Percentiles rank a stretch among this genome's conserved stretches.
phyloP scores from a whole-genome alignment of 768 basidiomycete species.

The Lyophyllum semitale region DNA sequence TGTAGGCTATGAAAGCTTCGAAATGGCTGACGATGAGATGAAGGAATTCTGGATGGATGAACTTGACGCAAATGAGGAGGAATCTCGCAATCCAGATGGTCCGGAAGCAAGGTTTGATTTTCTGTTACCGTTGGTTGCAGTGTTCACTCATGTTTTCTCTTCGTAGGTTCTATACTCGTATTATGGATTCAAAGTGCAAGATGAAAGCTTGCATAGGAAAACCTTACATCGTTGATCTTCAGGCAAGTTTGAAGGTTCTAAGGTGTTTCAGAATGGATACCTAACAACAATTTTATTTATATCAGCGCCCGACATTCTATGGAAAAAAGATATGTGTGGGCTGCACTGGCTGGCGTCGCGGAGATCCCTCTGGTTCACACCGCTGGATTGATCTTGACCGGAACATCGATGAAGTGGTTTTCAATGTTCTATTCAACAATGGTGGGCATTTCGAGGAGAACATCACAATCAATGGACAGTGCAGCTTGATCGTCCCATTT shows the following conservation, averaged over 20 bases:
- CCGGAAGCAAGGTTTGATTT: not conserved
- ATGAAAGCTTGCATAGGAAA: not conserved
- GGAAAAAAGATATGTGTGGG: not conserved
- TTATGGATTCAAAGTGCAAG: not conserved
- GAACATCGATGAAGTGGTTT: not conserved
- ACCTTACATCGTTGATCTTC: not conserved
- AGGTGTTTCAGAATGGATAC: too few species aligned
- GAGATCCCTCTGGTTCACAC: not conserved
- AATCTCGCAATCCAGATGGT: not conserved
- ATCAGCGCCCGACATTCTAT: not conserved
- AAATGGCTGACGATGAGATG: not conserved
- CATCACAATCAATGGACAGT: not conserved
- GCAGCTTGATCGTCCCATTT: not conserved
- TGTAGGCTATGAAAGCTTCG: not conserved
- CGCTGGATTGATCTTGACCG: not conserved
- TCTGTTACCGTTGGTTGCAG: too few species aligned
- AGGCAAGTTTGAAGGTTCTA: not conserved
- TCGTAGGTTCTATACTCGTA: not conserved
- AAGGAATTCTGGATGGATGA: not conserved
- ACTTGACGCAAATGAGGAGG: not conserved
- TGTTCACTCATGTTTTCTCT: too few species aligned
- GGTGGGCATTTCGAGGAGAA: not conserved
- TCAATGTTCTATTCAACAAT: not conserved
- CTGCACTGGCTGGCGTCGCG: not conserved
- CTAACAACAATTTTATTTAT: not conserved